Percentiles rank a stretch among this genome's conserved stretches.
These are phyloP conservation scores for Clohesyomyces aquaticus DNA, from an alignment of 495 filamentous ascomycete genomes.

Conservation along the genomic window DNA sequence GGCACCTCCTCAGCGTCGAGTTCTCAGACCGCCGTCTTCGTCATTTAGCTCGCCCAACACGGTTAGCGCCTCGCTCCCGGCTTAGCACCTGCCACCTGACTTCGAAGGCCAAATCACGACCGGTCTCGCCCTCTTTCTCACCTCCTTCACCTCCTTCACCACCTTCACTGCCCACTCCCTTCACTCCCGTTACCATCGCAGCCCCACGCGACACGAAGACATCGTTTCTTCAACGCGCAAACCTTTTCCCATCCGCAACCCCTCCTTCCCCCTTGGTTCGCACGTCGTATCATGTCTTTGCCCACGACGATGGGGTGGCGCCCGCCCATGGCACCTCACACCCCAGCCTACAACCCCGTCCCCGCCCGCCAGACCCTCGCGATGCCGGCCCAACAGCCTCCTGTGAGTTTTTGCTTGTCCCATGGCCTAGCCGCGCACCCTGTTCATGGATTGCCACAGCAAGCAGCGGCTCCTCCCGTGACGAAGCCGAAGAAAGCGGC, in stretches of 20 bases:
- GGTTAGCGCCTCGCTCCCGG: slow-evolving; percentile 13
- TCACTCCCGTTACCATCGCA: not conserved
- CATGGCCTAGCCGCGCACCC: not conserved
- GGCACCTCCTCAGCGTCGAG: slow-evolving; percentile 1
- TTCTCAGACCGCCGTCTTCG: not conserved
- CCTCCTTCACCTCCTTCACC: not conserved
- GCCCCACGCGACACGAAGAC: not conserved
- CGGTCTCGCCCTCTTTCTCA: not conserved
- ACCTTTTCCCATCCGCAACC: not conserved
- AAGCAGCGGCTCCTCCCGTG: slow-evolving; percentile 7
- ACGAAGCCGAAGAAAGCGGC: slow-evolving; percentile 59
- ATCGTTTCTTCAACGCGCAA: not conserved
- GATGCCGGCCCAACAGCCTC: slow-evolving; percentile 25
- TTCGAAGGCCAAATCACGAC: not conserved
- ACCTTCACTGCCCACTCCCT: not conserved
- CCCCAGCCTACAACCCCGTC: slow-evolving; percentile 57
- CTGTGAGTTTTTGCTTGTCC: not conserved
- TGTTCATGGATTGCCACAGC: not conserved
- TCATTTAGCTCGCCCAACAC: slow-evolving; percentile 15
- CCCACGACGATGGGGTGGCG: slow-evolving; percentile 1
- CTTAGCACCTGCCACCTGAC: slow-evolving; percentile 8
- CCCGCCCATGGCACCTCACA: slow-evolving; percentile 1
- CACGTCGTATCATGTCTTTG: slow-evolving; percentile 16
- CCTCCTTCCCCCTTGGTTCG: not conserved
- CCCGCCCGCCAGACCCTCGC: slow-evolving; percentile 48